Evolutionary conservation across 2,329 filamentous ascomycete genomes (phyloP).

Genomic region (Exophiala sp.): DNA sequence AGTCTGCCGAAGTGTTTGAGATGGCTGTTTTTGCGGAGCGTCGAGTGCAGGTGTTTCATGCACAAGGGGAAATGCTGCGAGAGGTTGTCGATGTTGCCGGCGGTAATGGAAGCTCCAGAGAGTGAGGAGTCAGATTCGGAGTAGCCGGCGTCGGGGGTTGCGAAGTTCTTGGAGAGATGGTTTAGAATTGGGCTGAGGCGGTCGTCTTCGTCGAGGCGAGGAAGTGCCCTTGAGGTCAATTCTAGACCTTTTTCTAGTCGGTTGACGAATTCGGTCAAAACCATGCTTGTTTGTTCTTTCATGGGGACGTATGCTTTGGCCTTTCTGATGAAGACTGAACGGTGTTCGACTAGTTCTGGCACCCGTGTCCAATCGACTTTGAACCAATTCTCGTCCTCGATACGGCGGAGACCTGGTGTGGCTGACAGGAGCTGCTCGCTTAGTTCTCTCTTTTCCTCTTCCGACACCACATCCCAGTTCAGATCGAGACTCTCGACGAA

Average conservation of each 20-base stretch:
- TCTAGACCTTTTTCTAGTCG: slow-evolving; percentile 79
- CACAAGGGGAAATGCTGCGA: slow-evolving; percentile 83
- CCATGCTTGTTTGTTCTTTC: slow-evolving; percentile 82
- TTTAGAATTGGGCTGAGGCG: slow-evolving; percentile 71
- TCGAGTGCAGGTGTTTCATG: slow-evolving; percentile 87
- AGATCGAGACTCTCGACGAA: slow-evolving; percentile 77
- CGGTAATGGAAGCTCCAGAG: slow-evolving; percentile 69
- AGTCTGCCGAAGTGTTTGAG: slow-evolving; percentile 90
- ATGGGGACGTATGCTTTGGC: slow-evolving; percentile 91
- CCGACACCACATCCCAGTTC: slow-evolving; percentile 77
- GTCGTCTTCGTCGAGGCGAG: slow-evolving; percentile 93
- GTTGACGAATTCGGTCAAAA: slow-evolving; percentile 78
- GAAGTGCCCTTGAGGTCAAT: slow-evolving; percentile 85
- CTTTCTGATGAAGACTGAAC: slow-evolving; percentile 69
- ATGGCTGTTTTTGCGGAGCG: slow-evolving; percentile 80
- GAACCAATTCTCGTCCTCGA: slow-evolving; percentile 85
- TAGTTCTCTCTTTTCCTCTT: slow-evolving; percentile 72
- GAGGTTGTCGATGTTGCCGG: slow-evolving; percentile 73
- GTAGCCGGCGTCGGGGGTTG: slow-evolving; percentile 83
- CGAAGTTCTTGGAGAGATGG: slow-evolving; percentile 93
- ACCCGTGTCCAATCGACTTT: slow-evolving; percentile 96
- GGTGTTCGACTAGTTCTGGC: slow-evolving; percentile 78
- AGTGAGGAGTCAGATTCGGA: slow-evolving; percentile 62
- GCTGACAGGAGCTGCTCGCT: slow-evolving; percentile 60
- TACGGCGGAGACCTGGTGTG: slow-evolving; percentile 45